A percentile compares a stretch with the other conserved stretches of the same genome.
phyloP scores from a whole-genome alignment of 192 early-diverging fungal genomes.

The Gorgonomyces haynaldii region DNA sequence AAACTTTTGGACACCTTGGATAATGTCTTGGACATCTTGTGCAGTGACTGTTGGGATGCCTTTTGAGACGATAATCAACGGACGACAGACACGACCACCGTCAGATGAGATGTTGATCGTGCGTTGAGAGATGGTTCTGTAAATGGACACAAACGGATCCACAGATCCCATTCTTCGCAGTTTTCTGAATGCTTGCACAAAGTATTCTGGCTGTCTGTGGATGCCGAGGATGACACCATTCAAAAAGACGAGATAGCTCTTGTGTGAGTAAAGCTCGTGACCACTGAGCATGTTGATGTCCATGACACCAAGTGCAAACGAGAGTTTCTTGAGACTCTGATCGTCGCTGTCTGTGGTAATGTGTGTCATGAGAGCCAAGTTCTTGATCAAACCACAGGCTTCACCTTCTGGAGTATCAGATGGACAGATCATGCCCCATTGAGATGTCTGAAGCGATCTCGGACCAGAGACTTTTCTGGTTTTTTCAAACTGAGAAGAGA shows the following conservation, averaged over 20 bases:
- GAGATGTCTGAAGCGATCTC: slow-evolving; percentile 62
- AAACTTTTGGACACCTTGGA: slow-evolving; percentile 53
- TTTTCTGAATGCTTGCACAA: slow-evolving; percentile 76
- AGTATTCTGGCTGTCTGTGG: slow-evolving; percentile 65
- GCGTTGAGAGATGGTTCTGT: slow-evolving; percentile 65
- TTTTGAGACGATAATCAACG: slow-evolving; percentile 88
- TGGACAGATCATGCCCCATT: slow-evolving; percentile 96
- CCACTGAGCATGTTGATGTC: slow-evolving; percentile 84
- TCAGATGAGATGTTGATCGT: slow-evolving; percentile 89
- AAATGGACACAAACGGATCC: slow-evolving; percentile 83
- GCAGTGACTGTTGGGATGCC: slow-evolving; percentile 39
- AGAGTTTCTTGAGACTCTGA: slow-evolving; percentile 58
- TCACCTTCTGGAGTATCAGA: slow-evolving; percentile 98
- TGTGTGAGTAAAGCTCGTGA: slow-evolving; percentile 63
- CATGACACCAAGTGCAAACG: slow-evolving; percentile 82
- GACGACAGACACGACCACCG: slow-evolving; percentile 92
- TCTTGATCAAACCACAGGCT: slow-evolving; percentile 94
- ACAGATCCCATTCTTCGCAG: slow-evolving; percentile 79
- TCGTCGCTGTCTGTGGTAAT: slow-evolving; percentile 94
- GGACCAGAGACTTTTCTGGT: slow-evolving; percentile 95
- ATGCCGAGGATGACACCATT: slow-evolving; percentile 92
- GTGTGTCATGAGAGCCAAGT: slow-evolving; percentile 96
- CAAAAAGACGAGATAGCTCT: slow-evolving; percentile 77
- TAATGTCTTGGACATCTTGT: slow-evolving; percentile 30
- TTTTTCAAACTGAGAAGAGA: slow-evolving; percentile 95